A percentile compares a stretch with the other conserved stretches of the same genome.
phyloP scores from a whole-genome alignment of 441 rosid genomes.

The Rhodomyrtus psidioides region DNA sequence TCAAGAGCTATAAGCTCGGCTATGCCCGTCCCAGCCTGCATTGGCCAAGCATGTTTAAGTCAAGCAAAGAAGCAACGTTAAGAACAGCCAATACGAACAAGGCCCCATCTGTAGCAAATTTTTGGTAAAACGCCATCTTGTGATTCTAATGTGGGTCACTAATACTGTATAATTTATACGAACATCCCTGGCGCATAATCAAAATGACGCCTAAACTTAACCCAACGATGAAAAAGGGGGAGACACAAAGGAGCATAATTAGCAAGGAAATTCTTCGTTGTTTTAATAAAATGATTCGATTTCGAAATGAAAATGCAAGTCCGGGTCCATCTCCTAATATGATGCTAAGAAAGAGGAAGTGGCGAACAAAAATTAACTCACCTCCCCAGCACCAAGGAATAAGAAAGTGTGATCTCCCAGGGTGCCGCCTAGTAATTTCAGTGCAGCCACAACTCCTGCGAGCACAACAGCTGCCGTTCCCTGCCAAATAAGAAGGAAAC shows the following conservation, averaged over 20 bases:
- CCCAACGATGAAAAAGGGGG: not conserved
- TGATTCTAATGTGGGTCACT: too few relatives aligned
- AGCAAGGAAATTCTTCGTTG: not conserved
- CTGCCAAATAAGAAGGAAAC: not conserved
- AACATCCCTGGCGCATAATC: not conserved
- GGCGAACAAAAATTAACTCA: not conserved
- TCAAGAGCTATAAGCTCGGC: not conserved
- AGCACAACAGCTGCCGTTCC: not conserved
- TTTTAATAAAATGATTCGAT: not conserved
- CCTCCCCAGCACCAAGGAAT: not conserved
- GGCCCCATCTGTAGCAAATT: too few relatives aligned
- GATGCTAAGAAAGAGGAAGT: not conserved
- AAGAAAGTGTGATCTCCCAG: not conserved
- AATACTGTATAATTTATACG: too few relatives aligned
- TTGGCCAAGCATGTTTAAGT: not conserved
- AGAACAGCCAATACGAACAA: not conserved
- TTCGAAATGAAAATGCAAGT: not conserved
- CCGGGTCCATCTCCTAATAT: not conserved
- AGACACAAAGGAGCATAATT: not conserved
- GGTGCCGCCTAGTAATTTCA: not conserved
- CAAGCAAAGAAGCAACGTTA: not conserved
- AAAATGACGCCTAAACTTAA: not conserved
- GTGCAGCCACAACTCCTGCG: not conserved
- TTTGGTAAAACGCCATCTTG: too few relatives aligned
- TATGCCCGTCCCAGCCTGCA: not conserved